phyloP scores from a whole-genome alignment of 2,329 filamentous ascomycete genomes.

The Bipolaris bicolor region DNA sequence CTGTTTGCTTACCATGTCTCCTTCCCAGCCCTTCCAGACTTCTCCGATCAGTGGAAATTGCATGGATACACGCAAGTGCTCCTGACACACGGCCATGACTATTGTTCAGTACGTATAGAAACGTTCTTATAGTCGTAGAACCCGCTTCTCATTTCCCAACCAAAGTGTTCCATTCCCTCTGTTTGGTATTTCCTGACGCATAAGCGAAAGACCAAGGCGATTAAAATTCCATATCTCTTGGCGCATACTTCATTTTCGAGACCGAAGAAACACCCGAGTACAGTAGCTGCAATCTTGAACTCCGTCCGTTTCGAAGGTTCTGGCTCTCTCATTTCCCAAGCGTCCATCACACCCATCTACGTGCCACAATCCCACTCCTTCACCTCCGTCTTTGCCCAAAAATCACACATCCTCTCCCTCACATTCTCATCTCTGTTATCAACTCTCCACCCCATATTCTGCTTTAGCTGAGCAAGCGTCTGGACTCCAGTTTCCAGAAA shows the following conservation, averaged over 20 bases:
- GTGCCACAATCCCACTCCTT: neutral
- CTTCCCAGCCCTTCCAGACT: neutral
- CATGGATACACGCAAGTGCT: neutral
- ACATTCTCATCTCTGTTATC: conserved; percentile 9
- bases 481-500: neutral
- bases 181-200: no score
- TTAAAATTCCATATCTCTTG: neutral
- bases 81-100: neutral
- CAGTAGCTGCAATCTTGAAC: neutral
- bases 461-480: neutral
- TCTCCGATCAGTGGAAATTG: neutral
- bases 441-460: conserved; percentile 18
- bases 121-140: neutral
- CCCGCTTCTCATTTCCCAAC: no score
- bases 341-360: neutral
- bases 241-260: neutral
- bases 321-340: neutral
- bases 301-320: neutral
- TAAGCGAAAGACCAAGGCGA: neutral
- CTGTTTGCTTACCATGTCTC: neutral
- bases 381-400: neutral
- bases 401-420: conserved; percentile 5
- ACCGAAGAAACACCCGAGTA: neutral
- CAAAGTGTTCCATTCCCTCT: no score
- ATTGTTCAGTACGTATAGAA: neutral